These are phyloP conservation scores for Coccinonectria pachysandricola DNA, from an alignment of 2,329 filamentous ascomycete species.

Conservation along the genomic window DNA sequence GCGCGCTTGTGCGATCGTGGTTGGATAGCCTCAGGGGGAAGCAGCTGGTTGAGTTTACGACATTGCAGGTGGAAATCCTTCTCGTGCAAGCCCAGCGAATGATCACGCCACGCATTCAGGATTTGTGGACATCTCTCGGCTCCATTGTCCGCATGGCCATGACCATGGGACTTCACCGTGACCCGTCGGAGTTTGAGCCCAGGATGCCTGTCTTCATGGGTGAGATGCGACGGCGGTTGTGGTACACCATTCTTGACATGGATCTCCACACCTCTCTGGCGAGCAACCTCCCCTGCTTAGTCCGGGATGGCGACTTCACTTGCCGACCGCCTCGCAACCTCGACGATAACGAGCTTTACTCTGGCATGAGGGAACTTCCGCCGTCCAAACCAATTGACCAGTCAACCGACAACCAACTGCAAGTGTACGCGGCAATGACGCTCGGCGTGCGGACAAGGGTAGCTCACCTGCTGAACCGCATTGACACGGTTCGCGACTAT, in stretches of 20 bases:
- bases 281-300: slow-evolving; percentile 39
- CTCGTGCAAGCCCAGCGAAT: slow-evolving; percentile 42
- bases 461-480: slow-evolving; percentile 38
- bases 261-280: slow-evolving; percentile 45
- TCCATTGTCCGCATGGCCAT: slow-evolving; percentile 46
- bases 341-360: slow-evolving; percentile 39
- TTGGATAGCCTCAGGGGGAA: slow-evolving; percentile 41
- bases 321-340: slow-evolving; percentile 43
- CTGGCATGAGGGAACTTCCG: slow-evolving; percentile 38
- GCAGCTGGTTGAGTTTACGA: slow-evolving; percentile 40
- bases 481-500: slow-evolving; percentile 43
- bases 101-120: slow-evolving; percentile 40
- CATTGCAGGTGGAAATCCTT: slow-evolving; percentile 44
- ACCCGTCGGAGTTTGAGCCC: slow-evolving; percentile 42
- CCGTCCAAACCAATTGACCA: slow-evolving; percentile 40
- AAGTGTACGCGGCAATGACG: slow-evolving; percentile 43
- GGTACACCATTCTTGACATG: slow-evolving; percentile 47
- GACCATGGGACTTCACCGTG: slow-evolving; percentile 48
- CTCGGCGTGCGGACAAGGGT: slow-evolving; percentile 39
- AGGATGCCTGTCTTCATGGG: slow-evolving; percentile 39
- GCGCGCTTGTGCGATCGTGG: slow-evolving; percentile 43
- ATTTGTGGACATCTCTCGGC: slow-evolving; percentile 45
- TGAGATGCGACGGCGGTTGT: slow-evolving; percentile 44
- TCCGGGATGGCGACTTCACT: slow-evolving; percentile 43
- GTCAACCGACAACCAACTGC: slow-evolving; percentile 41